These are phyloP conservation scores for Eucalyptus globulus DNA, from an alignment of 345 rosid genomes.

Conservation along the genomic window DNA sequence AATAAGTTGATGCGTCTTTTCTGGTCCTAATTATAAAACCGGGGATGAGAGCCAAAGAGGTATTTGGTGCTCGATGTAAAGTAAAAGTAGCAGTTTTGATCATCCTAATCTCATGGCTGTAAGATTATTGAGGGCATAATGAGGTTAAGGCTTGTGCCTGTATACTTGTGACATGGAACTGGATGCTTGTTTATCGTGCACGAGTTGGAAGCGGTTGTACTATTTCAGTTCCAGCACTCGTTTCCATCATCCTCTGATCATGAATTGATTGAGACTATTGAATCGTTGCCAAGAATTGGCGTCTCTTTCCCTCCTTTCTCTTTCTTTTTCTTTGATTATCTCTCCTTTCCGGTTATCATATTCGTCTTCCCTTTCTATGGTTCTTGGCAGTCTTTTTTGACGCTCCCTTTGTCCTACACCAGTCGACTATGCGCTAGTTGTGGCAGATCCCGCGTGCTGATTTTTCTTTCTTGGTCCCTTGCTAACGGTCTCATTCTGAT, in stretches of 20 bases:
- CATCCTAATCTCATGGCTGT: background rate
- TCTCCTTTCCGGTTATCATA: background rate
- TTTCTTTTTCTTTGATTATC: background rate
- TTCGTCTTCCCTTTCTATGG: background rate
- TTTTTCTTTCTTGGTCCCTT: background rate
- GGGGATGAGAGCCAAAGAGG: background rate
- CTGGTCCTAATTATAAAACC: background rate
- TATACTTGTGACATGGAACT: background rate
- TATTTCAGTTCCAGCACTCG: background rate
- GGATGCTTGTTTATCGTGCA: background rate
- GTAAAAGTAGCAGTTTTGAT: background rate
- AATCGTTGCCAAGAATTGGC: background rate
- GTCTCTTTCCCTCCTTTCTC: background rate
- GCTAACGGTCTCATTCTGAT: background rate
- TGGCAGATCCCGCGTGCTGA: background rate
- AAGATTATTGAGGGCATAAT: background rate
- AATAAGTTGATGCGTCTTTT: conserved; percentile 2
- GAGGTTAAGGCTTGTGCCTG: background rate
- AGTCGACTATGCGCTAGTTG: background rate
- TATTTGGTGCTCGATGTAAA: background rate
- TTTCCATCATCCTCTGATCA: background rate
- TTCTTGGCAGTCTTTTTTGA: background rate
- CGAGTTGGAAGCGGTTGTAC: background rate
- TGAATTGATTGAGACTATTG: background rate
- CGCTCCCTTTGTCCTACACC: background rate